These are phyloP conservation scores for Alternaria angustiovoidea DNA, from an alignment of 2,329 filamentous ascomycete genomes.

Conservation along the genomic window DNA sequence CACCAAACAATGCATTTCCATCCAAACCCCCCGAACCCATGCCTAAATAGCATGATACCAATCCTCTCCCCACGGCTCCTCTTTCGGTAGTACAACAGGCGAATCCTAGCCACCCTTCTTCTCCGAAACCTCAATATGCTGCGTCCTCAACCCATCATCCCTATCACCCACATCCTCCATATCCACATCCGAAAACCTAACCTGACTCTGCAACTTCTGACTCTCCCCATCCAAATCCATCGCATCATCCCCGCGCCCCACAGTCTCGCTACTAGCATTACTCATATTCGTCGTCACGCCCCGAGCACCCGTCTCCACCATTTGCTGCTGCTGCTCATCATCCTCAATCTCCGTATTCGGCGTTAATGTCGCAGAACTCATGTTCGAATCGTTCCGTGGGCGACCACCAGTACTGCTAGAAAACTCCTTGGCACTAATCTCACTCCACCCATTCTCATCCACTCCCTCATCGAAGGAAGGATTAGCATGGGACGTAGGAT, in stretches of 20 bases:
- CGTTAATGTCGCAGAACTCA: conserved; percentile 44
- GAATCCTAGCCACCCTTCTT: conserved; percentile 33
- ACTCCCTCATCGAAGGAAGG: conserved; percentile 16
- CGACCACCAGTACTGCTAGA: conserved; percentile 10
- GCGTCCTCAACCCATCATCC: conserved; percentile 19
- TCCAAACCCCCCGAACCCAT: background rate
- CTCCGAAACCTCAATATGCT: conserved; percentile 37
- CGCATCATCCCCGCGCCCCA: conserved; percentile 25
- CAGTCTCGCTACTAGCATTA: conserved; percentile 33
- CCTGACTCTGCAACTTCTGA: conserved; percentile 14
- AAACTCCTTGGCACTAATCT: conserved; percentile 30
- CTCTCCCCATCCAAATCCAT: conserved; percentile 30
- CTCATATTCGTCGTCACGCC: conserved; percentile 19
- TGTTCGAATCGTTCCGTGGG: conserved; percentile 21
- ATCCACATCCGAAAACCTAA: conserved; percentile 31
- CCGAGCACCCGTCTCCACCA: conserved; percentile 23
- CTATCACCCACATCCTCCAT: conserved; percentile 27
- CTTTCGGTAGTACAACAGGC: background rate
- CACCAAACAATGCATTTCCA: background rate
- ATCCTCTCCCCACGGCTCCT: background rate
- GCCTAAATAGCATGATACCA: background rate
- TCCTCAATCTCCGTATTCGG: conserved; percentile 46
- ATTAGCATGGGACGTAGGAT: conserved; percentile 8
- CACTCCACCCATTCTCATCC: conserved; percentile 29
- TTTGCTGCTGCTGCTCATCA: conserved; percentile 10